Conservation (phyloP, 768 basidiomycete species). For the Boletus fagicola region DNA sequence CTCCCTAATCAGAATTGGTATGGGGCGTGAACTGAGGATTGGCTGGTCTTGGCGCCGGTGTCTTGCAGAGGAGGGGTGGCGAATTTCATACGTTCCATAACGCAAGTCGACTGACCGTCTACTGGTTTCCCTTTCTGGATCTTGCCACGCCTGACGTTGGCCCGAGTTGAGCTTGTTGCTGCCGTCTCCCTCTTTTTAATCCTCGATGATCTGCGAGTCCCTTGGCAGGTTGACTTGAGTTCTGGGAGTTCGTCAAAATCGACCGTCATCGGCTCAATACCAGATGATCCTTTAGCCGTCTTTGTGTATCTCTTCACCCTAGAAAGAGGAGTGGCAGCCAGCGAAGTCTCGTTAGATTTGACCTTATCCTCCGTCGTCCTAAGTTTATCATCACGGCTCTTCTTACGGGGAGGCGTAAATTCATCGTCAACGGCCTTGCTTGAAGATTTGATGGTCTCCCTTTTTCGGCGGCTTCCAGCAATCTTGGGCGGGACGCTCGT, state of each 20-base stretch:
- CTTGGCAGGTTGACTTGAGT: not conserved
- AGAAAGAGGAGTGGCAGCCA: conserved; percentile 2
- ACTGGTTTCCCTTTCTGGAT: conserved; percentile 5
- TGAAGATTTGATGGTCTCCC: conserved; percentile 14
- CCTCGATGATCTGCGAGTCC: conserved; percentile 18
- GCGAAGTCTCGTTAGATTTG: not conserved
- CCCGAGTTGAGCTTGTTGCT: conserved; percentile 3
- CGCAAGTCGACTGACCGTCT: not conserved
- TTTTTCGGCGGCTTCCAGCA: conserved; percentile 29
- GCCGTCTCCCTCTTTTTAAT: conserved; percentile 15
- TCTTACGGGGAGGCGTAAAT: conserved; percentile 20
- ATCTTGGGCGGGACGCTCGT: conserved; percentile 10
- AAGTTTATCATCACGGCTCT: conserved; percentile 11
- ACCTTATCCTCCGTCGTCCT: not conserved
- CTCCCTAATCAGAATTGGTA: not conserved
- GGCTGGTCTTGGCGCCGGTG: not conserved
- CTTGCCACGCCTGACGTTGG: conserved; percentile 31
- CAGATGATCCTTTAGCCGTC: conserved; percentile 34
- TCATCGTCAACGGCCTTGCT: conserved; percentile 13
- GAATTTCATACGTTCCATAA: not conserved
- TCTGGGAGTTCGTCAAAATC: conserved; percentile 37
- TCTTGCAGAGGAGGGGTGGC: not conserved
- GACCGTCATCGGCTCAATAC: conserved; percentile 8
- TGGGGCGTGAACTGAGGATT: not conserved
- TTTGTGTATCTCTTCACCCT: conserved; percentile 34